Conservation (phyloP, 1,284 basidiomycete species). For the Somion occarium region DNA sequence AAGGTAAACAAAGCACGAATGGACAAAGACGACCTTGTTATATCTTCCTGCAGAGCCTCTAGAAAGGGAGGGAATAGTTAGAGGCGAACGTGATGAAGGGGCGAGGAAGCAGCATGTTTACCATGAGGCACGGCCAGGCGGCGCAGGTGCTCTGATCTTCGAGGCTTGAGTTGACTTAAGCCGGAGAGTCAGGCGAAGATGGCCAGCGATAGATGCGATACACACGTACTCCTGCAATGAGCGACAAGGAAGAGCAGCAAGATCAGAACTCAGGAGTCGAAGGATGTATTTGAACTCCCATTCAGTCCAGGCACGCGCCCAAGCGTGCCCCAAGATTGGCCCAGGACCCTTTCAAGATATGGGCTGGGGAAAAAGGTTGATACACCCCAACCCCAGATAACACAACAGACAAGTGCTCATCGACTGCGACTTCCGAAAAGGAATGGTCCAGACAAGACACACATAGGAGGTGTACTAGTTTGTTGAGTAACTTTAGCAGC, state of each 20-base stretch:
- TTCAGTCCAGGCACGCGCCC: neutral
- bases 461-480: neutral
- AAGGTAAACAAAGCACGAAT: constrained; percentile 15
- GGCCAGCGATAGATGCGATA: constrained; percentile 3
- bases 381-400: neutral
- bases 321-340: neutral
- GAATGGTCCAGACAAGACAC: constrained; percentile 2
- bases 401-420: neutral
- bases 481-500: no score
- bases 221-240: constrained; percentile 2
- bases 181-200: neutral
- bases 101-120: constrained; percentile 30
- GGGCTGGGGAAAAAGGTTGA: neutral
- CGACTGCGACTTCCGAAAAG: neutral
- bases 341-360: neutral
- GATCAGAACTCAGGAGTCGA: neutral
- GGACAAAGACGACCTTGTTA: constrained; percentile 22
- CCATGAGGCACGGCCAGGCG: constrained; percentile 31
- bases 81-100: constrained; percentile 28
- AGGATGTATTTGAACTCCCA: constrained; percentile 3
- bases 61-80: constrained; percentile 6
- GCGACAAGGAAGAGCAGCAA: neutral
- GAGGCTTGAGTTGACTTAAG: constrained; percentile 6
- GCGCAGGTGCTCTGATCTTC: constrained; percentile 11
- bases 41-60: neutral